Percentiles rank a stretch among this genome's conserved stretches.
phyloP scores from a whole-genome alignment of 805 yeast genomes.

The Saccharomycopsis javanensis region DNA sequence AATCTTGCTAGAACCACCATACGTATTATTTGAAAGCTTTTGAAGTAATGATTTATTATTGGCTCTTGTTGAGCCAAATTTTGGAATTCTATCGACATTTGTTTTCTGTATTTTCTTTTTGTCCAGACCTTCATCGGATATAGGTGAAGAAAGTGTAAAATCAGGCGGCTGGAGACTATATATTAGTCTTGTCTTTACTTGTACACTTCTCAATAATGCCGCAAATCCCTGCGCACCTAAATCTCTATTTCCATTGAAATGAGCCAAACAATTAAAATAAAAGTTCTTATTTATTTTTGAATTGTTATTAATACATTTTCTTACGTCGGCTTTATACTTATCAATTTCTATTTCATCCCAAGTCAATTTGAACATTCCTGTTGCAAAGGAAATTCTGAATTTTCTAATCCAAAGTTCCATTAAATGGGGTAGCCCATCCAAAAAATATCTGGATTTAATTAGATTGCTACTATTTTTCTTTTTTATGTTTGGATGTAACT shows the following conservation, averaged over 20 bases:
- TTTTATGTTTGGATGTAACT: slow-evolving; percentile 40
- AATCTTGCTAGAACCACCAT: neutral
- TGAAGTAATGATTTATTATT: slow-evolving; percentile 19
- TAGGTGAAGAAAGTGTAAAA: slow-evolving; percentile 35
- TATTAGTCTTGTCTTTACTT: slow-evolving; percentile 62
- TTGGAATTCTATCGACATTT: slow-evolving; percentile 21
- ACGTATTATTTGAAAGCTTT: slow-evolving; percentile 21
- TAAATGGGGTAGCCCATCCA: slow-evolving; percentile 67
- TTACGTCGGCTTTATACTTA: slow-evolving; percentile 29
- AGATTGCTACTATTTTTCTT: slow-evolving; percentile 29
- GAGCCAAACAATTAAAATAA: slow-evolving; percentile 35
- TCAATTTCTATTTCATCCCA: slow-evolving; percentile 37
- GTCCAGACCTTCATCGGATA: neutral
- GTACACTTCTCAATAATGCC: slow-evolving; percentile 58
- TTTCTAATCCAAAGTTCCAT: slow-evolving; percentile 51
- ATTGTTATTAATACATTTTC: slow-evolving; percentile 20
- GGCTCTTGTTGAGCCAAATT: slow-evolving; percentile 12
- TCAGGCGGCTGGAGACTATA: slow-evolving; percentile 90
- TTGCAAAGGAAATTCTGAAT: slow-evolving; percentile 38
- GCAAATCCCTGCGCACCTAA: slow-evolving; percentile 83
- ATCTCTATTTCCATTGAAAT: slow-evolving; percentile 63
- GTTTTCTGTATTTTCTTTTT: neutral
- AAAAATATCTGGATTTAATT: slow-evolving; percentile 53
- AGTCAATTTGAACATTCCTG: slow-evolving; percentile 31
- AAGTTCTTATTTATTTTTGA: slow-evolving; percentile 25